Evolutionary conservation across 179 eudicot species (phyloP), one percentile per base, ranked within the genome.

Genomic region (Spinacia oleracea): DNA sequence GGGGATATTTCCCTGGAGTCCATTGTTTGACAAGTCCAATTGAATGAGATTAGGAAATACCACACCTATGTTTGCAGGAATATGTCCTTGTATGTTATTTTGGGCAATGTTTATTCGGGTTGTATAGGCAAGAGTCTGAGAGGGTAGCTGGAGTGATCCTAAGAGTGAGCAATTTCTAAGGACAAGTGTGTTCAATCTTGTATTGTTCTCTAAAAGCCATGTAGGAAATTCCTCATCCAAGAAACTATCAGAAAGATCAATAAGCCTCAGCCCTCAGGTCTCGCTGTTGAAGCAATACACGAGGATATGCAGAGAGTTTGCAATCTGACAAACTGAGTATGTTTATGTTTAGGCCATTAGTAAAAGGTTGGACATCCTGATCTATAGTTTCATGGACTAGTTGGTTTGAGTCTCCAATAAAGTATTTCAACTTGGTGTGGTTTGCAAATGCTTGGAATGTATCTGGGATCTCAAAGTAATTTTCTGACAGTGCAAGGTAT

Each of bases 181-280:
- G 58, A 14, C 0, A 38, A 81, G 60, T 9, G 1, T 9, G 3
- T 53, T 40, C 45, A 77, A 43, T 31, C 29, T 11, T 1, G 69
- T 7, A 46, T 81, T 81, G 53, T 77, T 81, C 29, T 77, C 77
- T 9, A 81, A 23, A 65, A 81, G 29, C 84, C 80, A 81, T 4
- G 16, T 18, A 1, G 84, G 80, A 20, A 77, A 77, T 2, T 50
- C 34, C 5, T 27, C 73, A 5, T 27, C n/a, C 20, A 81, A 56
- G 8, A 15, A 25, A 43, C 27, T 77, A 48, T 38, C 20, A 25
- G 80, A 64, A 21, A 77, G 80, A 31, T 64, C 73, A 10, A 72
- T 1, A 0, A 40, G 0, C 27, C 48, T 72, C 18, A 81, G 25
- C 0, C 27, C 48, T 72, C 18, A 81, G 25, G 5, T 81, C 50